Base-by-base conservation (phyloP, 495 filamentous ascomycete species). In the Hyaloscypha finlandica region DNA sequence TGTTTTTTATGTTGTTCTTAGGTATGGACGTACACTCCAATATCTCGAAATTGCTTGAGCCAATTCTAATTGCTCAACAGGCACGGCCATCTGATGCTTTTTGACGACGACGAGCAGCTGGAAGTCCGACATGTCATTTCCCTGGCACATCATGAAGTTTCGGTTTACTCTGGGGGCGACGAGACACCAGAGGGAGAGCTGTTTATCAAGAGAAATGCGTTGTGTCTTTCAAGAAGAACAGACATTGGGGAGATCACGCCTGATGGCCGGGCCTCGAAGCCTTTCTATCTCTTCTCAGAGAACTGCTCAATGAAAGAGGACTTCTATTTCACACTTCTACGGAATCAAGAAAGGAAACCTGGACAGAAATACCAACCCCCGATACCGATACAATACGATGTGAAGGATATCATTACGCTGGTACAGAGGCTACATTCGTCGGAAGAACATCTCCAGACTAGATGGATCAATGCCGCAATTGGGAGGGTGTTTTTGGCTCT, bases 91-190 rank as follows among this genome's bases (percentile, higher is more conserved):
- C 78, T 99, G 63, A 97, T 99, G 93, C 89, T 99, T 25, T 99
- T 97, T 77, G 95, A 99, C 73, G 93, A 97, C 73, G 77, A 80
- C 4, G 87, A 90, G 61, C 93, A 98, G 75, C 81, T 96, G 65
- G 96, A 98, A 76, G 94, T 98, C 29, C 89, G 94, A 68, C 92
- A 97, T 77, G 95, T 99, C 30, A 92, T 99, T 39, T 95, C 93
- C 0, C 84, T 99, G 19, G 90, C 90, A 35, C 91, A 96, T 71
- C 92, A 97, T 77, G 84, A 91, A 65, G 85, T 98, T 68, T 90
- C 87, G 70, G 87, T 98, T 73, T 93, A 93, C 76, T 91, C 89
- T 25, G 95, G 92, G 57, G 92, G 89, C 52, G 87, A 87, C 45
- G 80, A 85, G 11, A 94, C 94, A 45, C 92, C 90, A 2, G 95